Evolutionary conservation across 2,329 filamentous ascomycete genomes (phyloP).

Genomic region (Sclerotinia nivalis): DNA sequence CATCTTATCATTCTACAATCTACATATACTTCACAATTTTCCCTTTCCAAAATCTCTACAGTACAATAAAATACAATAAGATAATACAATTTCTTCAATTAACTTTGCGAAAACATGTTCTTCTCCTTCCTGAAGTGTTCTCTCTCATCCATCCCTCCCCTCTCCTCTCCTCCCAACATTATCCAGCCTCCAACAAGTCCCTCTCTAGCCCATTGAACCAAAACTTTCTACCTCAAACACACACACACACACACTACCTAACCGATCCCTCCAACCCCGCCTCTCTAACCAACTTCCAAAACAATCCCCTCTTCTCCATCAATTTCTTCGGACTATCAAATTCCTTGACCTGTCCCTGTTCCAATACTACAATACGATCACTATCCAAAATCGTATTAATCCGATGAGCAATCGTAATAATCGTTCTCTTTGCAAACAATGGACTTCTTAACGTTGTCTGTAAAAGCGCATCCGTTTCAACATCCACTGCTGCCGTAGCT

Average conservation of each 20-base stretch:
- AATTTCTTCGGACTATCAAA: conserved; percentile 85
- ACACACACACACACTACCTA: neutral
- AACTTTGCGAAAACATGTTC: neutral
- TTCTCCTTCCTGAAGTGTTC: neutral
- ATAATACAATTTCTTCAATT: conserved; percentile 8
- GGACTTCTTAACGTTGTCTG: conserved; percentile 64
- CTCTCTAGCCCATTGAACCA: no score
- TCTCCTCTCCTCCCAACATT: neutral
- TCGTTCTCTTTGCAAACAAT: conserved; percentile 85
- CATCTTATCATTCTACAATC: neutral
- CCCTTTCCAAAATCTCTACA: neutral
- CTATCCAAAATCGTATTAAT: conserved; percentile 94
- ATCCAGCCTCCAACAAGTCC: neutral
- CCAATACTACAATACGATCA: conserved; percentile 90
- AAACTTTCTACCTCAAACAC: no score
- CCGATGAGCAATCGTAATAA: conserved; percentile 96
- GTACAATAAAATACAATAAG: neutral
- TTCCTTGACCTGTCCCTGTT: conserved; percentile 85
- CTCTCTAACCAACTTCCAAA: conserved; percentile 89
- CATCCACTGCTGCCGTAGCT: conserved; percentile 77
- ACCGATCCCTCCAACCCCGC: conserved; percentile 62
- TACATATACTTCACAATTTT: neutral
- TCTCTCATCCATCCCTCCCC: neutral
- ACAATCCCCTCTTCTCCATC: conserved; percentile 73
- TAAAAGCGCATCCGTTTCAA: conserved; percentile 67